Conservation (phyloP, 495 filamentous ascomycete species). For the Gamarada debralockiae region DNA sequence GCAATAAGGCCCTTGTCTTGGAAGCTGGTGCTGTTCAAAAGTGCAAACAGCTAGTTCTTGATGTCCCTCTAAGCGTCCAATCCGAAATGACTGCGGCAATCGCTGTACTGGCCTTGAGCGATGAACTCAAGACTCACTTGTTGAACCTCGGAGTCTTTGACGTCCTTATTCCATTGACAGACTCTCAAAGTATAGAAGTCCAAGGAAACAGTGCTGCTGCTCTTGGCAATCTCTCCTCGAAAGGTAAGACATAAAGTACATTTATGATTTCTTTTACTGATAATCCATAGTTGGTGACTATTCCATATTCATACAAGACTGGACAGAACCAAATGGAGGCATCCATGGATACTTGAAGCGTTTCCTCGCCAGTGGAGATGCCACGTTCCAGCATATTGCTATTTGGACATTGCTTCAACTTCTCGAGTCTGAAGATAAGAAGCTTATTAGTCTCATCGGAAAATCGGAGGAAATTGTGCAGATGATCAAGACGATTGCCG, state of each 20-base stretch:
- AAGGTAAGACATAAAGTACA: constrained; percentile 59
- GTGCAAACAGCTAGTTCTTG: constrained; percentile 92
- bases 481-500: constrained; percentile 85
- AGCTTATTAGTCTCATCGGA: constrained; percentile 77
- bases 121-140: constrained; percentile 89
- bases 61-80: constrained; percentile 91
- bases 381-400: constrained; percentile 98
- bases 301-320: constrained; percentile 89
- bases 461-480: constrained; percentile 84
- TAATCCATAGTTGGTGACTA: constrained; percentile 79
- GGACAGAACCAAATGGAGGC: constrained; percentile 86
- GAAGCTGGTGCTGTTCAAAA: constrained; percentile 97
- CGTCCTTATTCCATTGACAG: constrained; percentile 90
- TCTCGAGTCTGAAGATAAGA: constrained; percentile 87
- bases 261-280: constrained; percentile 12
- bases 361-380: constrained; percentile 90
- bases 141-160: constrained; percentile 95
- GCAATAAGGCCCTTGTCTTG: constrained; percentile 93
- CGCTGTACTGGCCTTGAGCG: constrained; percentile 92
- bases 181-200: constrained; percentile 93
- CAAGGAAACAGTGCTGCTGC: constrained; percentile 98
- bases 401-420: constrained; percentile 97
- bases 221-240: constrained; percentile 91
- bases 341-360: constrained; percentile 92
- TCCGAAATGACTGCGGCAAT: constrained; percentile 99